Evolutionary conservation across 352 stramenopile genomes (phyloP).

Genomic region (Blastocystis sp.): DNA sequence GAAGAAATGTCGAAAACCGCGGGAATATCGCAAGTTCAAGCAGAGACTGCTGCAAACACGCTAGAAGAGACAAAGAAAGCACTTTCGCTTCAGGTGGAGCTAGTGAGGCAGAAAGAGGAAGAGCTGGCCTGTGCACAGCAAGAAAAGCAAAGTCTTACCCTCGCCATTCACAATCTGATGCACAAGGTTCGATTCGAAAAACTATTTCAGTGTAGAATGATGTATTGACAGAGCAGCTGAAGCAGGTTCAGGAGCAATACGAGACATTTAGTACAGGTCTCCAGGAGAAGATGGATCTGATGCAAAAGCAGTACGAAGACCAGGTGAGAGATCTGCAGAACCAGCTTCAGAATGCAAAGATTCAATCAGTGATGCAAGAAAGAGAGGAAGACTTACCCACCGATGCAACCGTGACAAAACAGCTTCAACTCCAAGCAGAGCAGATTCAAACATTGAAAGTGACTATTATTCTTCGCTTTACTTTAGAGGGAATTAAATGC

Average conservation of each 20-base stretch:
- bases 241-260: neutral
- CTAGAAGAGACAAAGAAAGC: neutral
- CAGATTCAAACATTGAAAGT: neutral
- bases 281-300: neutral
- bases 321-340: neutral
- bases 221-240: neutral
- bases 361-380: neutral
- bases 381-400: neutral
- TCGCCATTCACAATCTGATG: neutral
- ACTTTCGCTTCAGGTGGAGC: neutral
- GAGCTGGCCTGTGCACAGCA: neutral
- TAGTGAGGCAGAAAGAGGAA: neutral
- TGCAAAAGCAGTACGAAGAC: neutral
- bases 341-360: neutral
- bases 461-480: neutral
- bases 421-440: neutral
- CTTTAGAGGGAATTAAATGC: neutral
- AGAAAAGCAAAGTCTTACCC: neutral
- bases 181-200: neutral
- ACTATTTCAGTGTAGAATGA: neutral
- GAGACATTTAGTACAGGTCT: neutral
- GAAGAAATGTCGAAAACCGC: neutral
- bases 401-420: neutral
- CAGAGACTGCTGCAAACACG: neutral
- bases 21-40: neutral